Base-by-base conservation (phyloP, 805 yeast genomes). In the Nakazawaea pomicola region DNA sequence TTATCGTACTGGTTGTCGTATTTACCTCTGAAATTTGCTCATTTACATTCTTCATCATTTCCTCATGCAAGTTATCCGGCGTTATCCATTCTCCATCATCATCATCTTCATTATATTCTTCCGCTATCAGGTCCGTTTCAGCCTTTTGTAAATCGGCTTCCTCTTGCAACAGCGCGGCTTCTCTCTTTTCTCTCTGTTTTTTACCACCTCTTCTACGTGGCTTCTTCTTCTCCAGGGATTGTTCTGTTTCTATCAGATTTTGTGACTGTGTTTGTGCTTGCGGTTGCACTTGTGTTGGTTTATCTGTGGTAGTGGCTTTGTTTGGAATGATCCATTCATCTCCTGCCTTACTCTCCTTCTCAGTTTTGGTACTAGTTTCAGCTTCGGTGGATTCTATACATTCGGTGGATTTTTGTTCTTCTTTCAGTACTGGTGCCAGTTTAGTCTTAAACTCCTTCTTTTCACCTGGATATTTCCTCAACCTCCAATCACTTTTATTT, bases 31-130 rank as follows among this genome's bases (percentile, higher is more conserved):
- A 72, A 36, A 77, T 68, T 44, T 74, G 72, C 53, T 81, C 88
- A 30, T 83, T 76, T 52, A 69, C 74, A 52, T 87, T 91, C 55
- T 79, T 81, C 29, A 79, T 58, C 56, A 86, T 71, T 40, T 77
- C 78, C 51, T 83, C 87, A 30, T 75, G 67, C 24, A 93, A 62
- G 52, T 89, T 93, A 2, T 85, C 95, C 3, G 93, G 83, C 0
- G 95, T 86, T 51, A 93, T 93, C 99, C 99, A 93, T 30, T 77
- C 84, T 29, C 81, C 87, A 41, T 78, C 89, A 47, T 85, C 96
- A 30, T 86, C 89, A 43, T 84, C 91, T 41, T 80, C 90, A 34
- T 80, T 81, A 23, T 70, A 75, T 16, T 73, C 84, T 33, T 75
- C 80, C 7, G 55, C 25, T 21, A 40, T 25, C n/a, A 43, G 37